A percentile compares a stretch with the other conserved stretches of the same genome.
Conservation (phyloP, 2,329 filamentous ascomycete species). For the Bipolaris victoriae region DNA sequence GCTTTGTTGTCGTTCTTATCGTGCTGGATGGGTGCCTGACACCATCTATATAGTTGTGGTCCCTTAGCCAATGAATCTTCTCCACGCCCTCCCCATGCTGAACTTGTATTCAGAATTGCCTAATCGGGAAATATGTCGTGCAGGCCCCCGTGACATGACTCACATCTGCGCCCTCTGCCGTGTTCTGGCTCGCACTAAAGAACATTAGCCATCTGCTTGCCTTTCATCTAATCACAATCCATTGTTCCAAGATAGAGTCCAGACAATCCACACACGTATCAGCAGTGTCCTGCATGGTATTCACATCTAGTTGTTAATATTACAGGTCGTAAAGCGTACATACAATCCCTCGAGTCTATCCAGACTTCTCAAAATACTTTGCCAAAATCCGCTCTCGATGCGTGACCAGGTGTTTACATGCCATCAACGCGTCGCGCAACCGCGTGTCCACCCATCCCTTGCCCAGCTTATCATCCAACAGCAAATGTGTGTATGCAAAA, state of each 20-base stretch:
- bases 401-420: slow-evolving; percentile 66
- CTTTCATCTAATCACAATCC: neutral
- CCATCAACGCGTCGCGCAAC: slow-evolving; percentile 63
- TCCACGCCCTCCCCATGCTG: slow-evolving; percentile 25
- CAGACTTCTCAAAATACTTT: slow-evolving; percentile 53
- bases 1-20: neutral
- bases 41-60: slow-evolving; percentile 22
- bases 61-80: slow-evolving; percentile 23
- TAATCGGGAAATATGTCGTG: slow-evolving; percentile 37
- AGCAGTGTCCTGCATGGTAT: neutral
- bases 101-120: slow-evolving; percentile 21
- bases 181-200: slow-evolving; percentile 17
- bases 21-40: slow-evolving; percentile 19
- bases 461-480: slow-evolving; percentile 68
- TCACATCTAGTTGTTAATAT: neutral
- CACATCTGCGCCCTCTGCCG: slow-evolving; percentile 29
- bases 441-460: slow-evolving; percentile 66
- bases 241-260: neutral
- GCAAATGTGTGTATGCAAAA: slow-evolving; percentile 85
- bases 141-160: slow-evolving; percentile 37
- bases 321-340: slow-evolving; percentile 1
- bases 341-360: neutral
- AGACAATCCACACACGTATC: neutral
- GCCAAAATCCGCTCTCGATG: slow-evolving; percentile 66
- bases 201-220: neutral